These are phyloP conservation scores for Fusarium graminum DNA, from an alignment of 2,329 filamentous ascomycete genomes.

Conservation along the genomic window DNA sequence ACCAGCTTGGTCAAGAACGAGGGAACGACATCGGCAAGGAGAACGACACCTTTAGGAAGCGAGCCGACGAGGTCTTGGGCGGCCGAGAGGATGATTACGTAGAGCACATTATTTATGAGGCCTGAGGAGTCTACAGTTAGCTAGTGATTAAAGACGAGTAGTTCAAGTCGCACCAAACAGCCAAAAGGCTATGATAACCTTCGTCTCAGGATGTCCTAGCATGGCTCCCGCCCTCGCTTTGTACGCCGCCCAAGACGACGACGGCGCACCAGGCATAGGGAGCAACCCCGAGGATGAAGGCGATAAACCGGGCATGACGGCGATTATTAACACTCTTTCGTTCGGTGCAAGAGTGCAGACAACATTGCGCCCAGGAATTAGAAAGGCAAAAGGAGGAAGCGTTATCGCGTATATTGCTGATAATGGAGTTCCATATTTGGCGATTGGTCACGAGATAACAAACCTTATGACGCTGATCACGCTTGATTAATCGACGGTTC, in stretches of 20 bases:
- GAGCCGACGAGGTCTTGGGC: conserved; percentile 95
- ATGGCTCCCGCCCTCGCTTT: conserved; percentile 72
- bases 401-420: conserved; percentile 13
- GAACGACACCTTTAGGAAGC: conserved; percentile 90
- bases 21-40: conserved; percentile 92
- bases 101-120: conserved; percentile 94
- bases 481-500: conserved; percentile 17
- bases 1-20: conserved; percentile 89
- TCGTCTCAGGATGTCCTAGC: conserved; percentile 75
- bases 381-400: no score
- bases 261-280: conserved; percentile 69
- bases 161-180: conserved; percentile 78
- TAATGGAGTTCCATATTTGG: conserved; percentile 23
- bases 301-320: conserved; percentile 54
- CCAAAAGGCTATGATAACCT: conserved; percentile 89
- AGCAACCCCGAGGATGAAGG: conserved; percentile 62
- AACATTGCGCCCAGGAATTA: conserved; percentile 25
- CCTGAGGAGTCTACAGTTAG: conserved; percentile 48
- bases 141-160: not conserved
- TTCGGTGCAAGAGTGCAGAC: not conserved
- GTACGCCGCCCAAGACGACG: conserved; percentile 81
- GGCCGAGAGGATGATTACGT: conserved; percentile 95
- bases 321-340: conserved; percentile 4
- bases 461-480: conserved; percentile 47
- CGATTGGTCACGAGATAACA: conserved; percentile 36